Percentiles rank a stretch among this genome's conserved stretches.
phyloP scores from a whole-genome alignment of 352 stramenopile genomes.

The Blastocystis sp. region DNA sequence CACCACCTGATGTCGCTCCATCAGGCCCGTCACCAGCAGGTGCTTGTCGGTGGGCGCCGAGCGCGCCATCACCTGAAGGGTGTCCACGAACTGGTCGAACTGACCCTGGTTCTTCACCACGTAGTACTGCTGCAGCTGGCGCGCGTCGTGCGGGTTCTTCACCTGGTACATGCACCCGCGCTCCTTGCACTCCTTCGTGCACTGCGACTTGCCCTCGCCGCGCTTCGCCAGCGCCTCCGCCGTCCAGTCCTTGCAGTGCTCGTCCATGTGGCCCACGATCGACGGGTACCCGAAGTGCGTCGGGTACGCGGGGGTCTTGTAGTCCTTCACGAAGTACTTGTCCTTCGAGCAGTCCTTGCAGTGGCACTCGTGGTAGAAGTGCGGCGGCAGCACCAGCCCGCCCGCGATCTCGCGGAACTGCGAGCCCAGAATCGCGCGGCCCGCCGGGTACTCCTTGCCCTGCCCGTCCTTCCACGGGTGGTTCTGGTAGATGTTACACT shows the following conservation, averaged over 20 bases:
- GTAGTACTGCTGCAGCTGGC: slow-evolving; percentile 42
- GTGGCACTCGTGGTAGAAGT: slow-evolving; percentile 65
- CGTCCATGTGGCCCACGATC: slow-evolving; percentile 31
- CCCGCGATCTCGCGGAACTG: slow-evolving; percentile 80
- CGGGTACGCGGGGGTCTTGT: slow-evolving; percentile 71
- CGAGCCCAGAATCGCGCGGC: slow-evolving; percentile 85
- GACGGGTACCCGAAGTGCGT: slow-evolving; percentile 70
- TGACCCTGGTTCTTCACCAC: slow-evolving; percentile 61
- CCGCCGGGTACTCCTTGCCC: slow-evolving; percentile 70
- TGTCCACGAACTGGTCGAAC: slow-evolving; percentile 68
- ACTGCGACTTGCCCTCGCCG: slow-evolving; percentile 32
- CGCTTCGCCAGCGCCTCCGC: slow-evolving; percentile 12
- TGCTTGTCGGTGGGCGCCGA: slow-evolving; percentile 66
- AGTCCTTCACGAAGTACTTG: slow-evolving; percentile 77
- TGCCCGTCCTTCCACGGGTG: slow-evolving; percentile 70
- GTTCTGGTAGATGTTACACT: slow-evolving; percentile 87
- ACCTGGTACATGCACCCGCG: slow-evolving; percentile 57
- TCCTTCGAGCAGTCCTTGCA: slow-evolving; percentile 77
- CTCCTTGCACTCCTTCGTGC: slow-evolving; percentile 61
- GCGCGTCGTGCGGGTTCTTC: slow-evolving; percentile 54
- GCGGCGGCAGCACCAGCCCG: slow-evolving; percentile 39
- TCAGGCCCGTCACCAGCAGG: slow-evolving; percentile 74
- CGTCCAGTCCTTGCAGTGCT: slow-evolving; percentile 50
- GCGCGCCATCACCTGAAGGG: slow-evolving; percentile 66
- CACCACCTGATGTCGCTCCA: slow-evolving; percentile 78